A percentile compares a stretch with the other conserved stretches of the same genome.
Evolutionary conservation across 2,329 filamentous ascomycete genomes (phyloP).

Genomic region (Aspergillus sergii): DNA sequence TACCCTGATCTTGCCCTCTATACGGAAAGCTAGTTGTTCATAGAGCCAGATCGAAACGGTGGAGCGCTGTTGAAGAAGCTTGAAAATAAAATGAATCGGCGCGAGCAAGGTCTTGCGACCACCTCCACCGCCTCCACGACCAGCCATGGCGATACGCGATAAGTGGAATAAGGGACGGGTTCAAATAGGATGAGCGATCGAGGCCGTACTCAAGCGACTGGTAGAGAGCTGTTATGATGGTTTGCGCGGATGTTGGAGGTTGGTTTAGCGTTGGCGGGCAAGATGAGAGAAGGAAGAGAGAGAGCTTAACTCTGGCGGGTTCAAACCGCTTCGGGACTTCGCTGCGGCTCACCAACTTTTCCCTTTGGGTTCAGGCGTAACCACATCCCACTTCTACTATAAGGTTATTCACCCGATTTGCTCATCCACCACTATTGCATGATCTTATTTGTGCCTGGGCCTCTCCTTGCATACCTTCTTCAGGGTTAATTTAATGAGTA

Average conservation of each 20-base stretch:
- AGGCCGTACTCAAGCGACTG: neutral
- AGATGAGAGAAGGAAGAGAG: slow-evolving; percentile 10
- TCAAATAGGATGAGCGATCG: neutral
- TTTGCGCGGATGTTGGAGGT: neutral
- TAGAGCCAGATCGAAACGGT: slow-evolving; percentile 96
- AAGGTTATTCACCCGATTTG: slow-evolving; percentile 9
- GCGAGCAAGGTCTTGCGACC: slow-evolving; percentile 71
- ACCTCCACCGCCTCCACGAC: slow-evolving; percentile 56
- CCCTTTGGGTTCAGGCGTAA: slow-evolving; percentile 26
- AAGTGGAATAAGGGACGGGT: slow-evolving; percentile 9
- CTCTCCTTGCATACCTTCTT: slow-evolving; percentile 12
- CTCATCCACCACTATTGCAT: slow-evolving; percentile 5
- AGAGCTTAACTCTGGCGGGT: slow-evolving; percentile 15
- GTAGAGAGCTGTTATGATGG: neutral
- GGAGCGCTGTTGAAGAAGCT: slow-evolving; percentile 80
- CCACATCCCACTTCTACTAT: slow-evolving; percentile 29
- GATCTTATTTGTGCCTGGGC: slow-evolving; percentile 8
- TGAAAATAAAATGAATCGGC: slow-evolving; percentile 89
- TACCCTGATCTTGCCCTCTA: slow-evolving; percentile 95
- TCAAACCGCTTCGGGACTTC: slow-evolving; percentile 17
- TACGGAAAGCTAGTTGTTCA: slow-evolving; percentile 90
- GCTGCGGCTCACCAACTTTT: slow-evolving; percentile 36
- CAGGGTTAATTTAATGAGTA: slow-evolving; percentile 24
- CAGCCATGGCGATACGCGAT: slow-evolving; percentile 49
- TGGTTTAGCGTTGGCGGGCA: slow-evolving; percentile 7